Conservation (phyloP, 2,329 filamentous ascomycete species). For the Bipolaris bicolor region DNA sequence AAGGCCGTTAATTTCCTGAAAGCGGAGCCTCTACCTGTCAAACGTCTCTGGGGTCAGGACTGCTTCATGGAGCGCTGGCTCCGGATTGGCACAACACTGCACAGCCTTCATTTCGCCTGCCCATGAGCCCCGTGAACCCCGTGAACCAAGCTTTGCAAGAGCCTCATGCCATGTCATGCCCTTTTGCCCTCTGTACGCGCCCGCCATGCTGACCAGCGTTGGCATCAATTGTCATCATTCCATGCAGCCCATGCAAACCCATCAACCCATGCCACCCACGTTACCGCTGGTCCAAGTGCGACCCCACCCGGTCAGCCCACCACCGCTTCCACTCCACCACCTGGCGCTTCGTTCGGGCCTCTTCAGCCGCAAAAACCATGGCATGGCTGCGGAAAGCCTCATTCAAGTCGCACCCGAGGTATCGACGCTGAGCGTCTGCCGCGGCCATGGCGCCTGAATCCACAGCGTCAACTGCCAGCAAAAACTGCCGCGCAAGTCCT, state of each 20-base stretch:
- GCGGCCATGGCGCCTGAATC: constrained; percentile 72
- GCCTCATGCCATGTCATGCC: constrained; percentile 29
- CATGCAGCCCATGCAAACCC: not conserved
- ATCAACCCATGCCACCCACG: not conserved
- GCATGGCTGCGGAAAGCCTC: constrained; percentile 90
- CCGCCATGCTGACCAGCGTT: constrained; percentile 15
- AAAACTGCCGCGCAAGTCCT: constrained; percentile 81
- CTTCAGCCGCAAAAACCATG: constrained; percentile 92
- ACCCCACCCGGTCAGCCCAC: constrained; percentile 68
- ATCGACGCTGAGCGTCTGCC: constrained; percentile 72
- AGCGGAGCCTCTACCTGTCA: constrained; percentile 25
- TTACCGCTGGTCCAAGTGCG: constrained; percentile 25
- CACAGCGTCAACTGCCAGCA: constrained; percentile 79
- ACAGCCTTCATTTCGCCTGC: constrained; percentile 25
- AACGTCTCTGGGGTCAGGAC: constrained; percentile 23
- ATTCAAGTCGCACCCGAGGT: constrained; percentile 82
- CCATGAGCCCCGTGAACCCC: not conserved
- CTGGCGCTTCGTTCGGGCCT: constrained; percentile 72
- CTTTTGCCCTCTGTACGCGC: constrained; percentile 34
- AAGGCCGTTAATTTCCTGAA: constrained; percentile 41
- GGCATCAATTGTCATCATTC: constrained; percentile 5
- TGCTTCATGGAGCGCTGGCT: constrained; percentile 25
- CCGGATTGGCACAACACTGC: constrained; percentile 21
- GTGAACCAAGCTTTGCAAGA: constrained; percentile 15
- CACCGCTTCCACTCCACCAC: constrained; percentile 78